Conservation (phyloP, 257 asterid species). For the Nyctanthes arbortristis region DNA sequence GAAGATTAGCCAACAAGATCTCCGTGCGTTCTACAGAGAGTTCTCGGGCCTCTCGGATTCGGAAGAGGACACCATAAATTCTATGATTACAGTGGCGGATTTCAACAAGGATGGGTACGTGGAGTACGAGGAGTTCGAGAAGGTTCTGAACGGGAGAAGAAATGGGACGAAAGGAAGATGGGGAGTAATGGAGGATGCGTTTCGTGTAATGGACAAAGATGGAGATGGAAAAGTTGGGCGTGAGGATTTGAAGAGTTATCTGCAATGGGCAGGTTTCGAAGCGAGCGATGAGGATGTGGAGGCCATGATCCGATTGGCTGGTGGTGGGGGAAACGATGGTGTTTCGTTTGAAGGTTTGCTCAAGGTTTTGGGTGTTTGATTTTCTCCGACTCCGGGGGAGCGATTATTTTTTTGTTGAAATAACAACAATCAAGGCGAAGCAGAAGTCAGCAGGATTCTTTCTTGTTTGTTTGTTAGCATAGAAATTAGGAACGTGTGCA, state of each 20-base stretch:
- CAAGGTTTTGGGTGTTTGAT: too few relatives aligned
- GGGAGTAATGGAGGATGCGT: slow-evolving; percentile 69
- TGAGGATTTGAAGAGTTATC: slow-evolving; percentile 65
- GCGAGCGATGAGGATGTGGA: slow-evolving; percentile 66
- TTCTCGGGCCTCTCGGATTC: slow-evolving; percentile 3
- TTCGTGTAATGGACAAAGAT: slow-evolving; percentile 77
- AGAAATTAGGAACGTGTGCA: too few relatives aligned
- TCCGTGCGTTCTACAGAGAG: slow-evolving; percentile 55
- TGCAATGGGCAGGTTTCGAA: slow-evolving; percentile 63
- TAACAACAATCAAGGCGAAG: too few relatives aligned
- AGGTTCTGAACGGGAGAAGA: slow-evolving; percentile 39
- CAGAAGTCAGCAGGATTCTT: too few relatives aligned
- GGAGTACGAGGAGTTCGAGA: slow-evolving; percentile 82
- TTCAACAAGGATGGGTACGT: slow-evolving; percentile 65
- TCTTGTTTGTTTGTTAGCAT: too few relatives aligned
- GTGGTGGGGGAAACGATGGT: slow-evolving; percentile 60
- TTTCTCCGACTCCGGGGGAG: too few relatives aligned
- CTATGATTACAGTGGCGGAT: slow-evolving; percentile 79
- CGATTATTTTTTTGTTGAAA: too few relatives aligned
- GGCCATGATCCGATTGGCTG: slow-evolving; percentile 76
- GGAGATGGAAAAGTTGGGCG: too few relatives aligned
- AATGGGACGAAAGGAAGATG: not conserved
- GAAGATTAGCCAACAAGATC: slow-evolving; percentile 71
- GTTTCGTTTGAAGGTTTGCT: slow-evolving; percentile 65
- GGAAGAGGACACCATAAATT: slow-evolving; percentile 48